A percentile compares a stretch with the other conserved stretches of the same genome.
Conservation (phyloP, 139 green algal genomes). For the Chlamydomonas sphaeroides region DNA sequence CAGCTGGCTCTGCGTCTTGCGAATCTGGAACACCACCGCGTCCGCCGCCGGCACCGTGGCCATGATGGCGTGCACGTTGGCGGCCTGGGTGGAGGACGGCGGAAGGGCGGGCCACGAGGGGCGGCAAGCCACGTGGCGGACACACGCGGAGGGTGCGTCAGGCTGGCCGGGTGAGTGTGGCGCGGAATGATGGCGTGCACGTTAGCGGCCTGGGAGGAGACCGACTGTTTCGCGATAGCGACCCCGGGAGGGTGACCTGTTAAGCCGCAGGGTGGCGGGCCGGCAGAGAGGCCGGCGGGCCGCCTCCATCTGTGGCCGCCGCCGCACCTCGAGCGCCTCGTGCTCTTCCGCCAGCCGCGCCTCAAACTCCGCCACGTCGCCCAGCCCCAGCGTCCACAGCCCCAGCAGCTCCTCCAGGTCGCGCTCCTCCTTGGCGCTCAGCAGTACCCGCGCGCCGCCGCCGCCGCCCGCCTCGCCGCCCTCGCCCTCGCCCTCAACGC, state of each 20-base stretch:
- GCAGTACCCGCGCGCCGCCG: constrained; percentile 38
- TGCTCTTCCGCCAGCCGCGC: constrained; percentile 49
- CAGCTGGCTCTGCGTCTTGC: constrained; percentile 49
- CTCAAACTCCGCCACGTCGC: constrained; percentile 53
- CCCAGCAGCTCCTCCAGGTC: constrained; percentile 68
- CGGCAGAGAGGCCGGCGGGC: too few relatives aligned
- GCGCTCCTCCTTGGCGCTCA: constrained; percentile 60
- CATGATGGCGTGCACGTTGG: constrained; percentile 65
- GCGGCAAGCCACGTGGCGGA: too few relatives aligned
- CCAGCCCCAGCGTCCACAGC: constrained; percentile 52
- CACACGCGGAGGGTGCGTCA: too few relatives aligned
- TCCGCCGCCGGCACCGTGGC: constrained; percentile 56
- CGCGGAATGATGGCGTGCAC: constrained; percentile 64
- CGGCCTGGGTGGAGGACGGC: constrained; percentile 30
- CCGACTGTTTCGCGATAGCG: too few relatives aligned
- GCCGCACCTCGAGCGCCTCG: constrained; percentile 58
- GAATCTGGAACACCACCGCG: constrained; percentile 54
- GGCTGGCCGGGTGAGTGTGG: too few relatives aligned
- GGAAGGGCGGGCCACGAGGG: too few relatives aligned
- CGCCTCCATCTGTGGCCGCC: background rate
- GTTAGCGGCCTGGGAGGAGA: constrained; percentile 53
- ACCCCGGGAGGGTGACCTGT: too few relatives aligned
- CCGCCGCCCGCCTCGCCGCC: background rate
- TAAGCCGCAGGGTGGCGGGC: too few relatives aligned
- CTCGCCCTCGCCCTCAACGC: constrained; percentile 10